Percentiles rank a stretch among this genome's conserved stretches.
Conservation (phyloP, 768 basidiomycete genomes). For the Hemileccinum rubropunctum region DNA sequence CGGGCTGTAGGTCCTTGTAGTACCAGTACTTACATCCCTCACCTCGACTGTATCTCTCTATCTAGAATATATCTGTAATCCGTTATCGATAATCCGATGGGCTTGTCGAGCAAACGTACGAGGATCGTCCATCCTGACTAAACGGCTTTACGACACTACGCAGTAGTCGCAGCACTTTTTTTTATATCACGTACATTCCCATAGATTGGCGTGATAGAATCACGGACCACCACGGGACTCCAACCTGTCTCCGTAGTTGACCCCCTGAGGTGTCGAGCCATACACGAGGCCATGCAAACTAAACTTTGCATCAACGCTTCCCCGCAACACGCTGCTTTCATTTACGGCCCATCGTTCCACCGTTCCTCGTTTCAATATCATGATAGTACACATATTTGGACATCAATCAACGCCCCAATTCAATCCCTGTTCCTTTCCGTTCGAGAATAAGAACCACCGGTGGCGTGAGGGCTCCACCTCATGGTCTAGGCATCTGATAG, state of each 20-base stretch:
- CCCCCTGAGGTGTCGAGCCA: constrained; percentile 10
- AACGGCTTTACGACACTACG: too few species aligned
- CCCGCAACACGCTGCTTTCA: constrained; percentile 28
- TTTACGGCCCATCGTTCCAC: constrained; percentile 16
- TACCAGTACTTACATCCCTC: too few species aligned
- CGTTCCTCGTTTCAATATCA: constrained; percentile 6
- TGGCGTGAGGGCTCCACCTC: constrained; percentile 11
- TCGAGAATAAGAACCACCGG: constrained; percentile 7
- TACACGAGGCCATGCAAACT: constrained; percentile 17
- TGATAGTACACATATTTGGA: constrained; percentile 13
- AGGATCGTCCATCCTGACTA: too few species aligned
- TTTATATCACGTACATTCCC: too few species aligned
- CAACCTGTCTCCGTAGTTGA: too few species aligned
- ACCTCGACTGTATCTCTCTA: too few species aligned
- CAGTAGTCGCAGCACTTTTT: too few species aligned
- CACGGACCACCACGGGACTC: not conserved
- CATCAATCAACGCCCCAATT: constrained; percentile 12
- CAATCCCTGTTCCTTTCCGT: constrained; percentile 4
- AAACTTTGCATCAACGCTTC: constrained; percentile 23
- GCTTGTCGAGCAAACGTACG: too few species aligned
- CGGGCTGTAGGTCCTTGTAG: too few species aligned
- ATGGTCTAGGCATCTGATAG: constrained; percentile 1
- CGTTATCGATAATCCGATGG: too few species aligned
- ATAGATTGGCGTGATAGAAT: constrained; percentile 14
- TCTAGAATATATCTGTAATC: too few species aligned